phyloP scores from a whole-genome alignment of 164 flowering plant species.

The Amborella trichopoda region DNA sequence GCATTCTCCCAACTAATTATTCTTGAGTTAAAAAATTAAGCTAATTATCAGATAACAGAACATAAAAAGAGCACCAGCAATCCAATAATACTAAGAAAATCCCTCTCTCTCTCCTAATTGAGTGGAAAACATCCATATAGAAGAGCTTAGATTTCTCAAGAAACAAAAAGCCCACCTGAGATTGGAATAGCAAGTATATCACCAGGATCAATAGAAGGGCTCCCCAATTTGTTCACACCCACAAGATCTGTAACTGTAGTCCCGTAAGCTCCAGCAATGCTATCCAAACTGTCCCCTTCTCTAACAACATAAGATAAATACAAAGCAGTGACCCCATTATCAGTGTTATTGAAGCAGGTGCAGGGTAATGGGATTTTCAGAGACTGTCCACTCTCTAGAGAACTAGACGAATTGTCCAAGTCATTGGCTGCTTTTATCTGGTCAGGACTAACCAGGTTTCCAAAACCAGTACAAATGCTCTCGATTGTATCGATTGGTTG shows the following conservation, averaged over 20 bases:
- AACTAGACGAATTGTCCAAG: too few species aligned
- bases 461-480: slow-evolving; percentile 13
- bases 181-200: slow-evolving; percentile 82
- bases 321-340: slow-evolving; percentile 54
- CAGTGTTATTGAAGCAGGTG: slow-evolving; percentile 72
- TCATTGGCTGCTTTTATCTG: slow-evolving; percentile 11
- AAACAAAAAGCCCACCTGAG: slow-evolving; percentile 60
- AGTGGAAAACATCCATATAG: too few species aligned
- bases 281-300: slow-evolving; percentile 37
- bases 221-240: slow-evolving; percentile 82
- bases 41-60: too few species aligned
- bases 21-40: too few species aligned
- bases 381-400: slow-evolving; percentile 35
- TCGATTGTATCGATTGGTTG: slow-evolving; percentile 13
- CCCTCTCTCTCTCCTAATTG: too few species aligned
- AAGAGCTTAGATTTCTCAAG: too few species aligned
- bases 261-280: slow-evolving; percentile 45
- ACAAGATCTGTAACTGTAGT: slow-evolving; percentile 70
- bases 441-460: slow-evolving; percentile 19
- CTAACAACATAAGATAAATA: slow-evolving; percentile 69
- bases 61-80: too few species aligned
- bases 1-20: too few species aligned
- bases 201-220: slow-evolving; percentile 32
- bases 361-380: slow-evolving; percentile 74
- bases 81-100: too few species aligned